Conservation (phyloP, 768 basidiomycete genomes). For the Harrya chromipes region DNA sequence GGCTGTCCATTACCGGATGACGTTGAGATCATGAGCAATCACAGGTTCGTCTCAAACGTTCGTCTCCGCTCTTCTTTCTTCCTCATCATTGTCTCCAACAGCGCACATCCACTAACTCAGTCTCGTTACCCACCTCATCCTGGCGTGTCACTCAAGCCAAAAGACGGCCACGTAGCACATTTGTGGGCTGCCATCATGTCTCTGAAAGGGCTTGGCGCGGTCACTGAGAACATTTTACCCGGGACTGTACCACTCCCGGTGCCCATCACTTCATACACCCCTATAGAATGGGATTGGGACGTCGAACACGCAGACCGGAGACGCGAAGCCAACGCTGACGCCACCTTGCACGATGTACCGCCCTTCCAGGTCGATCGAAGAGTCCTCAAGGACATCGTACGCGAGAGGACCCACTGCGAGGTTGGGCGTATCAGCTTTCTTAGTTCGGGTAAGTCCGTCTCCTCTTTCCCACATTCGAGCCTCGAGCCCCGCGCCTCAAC, state of each 20-base stretch:
- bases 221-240: not conserved
- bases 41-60: constrained; percentile 20
- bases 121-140: too few species aligned
- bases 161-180: constrained; percentile 6
- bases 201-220: not conserved
- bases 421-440: constrained; percentile 73
- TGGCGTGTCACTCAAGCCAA: constrained; percentile 1
- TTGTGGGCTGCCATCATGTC: constrained; percentile 11
- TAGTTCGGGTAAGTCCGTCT: constrained; percentile 55
- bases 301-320: constrained; percentile 68
- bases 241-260: constrained; percentile 23
- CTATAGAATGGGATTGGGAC: constrained; percentile 67
- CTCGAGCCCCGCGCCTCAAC: not conserved
- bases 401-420: constrained; percentile 61
- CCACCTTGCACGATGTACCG: constrained; percentile 53
- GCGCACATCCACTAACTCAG: not conserved
- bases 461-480: constrained; percentile 11
- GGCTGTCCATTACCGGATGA: constrained; percentile 15
- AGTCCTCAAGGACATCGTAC: constrained; percentile 72
- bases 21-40: constrained; percentile 7
- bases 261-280: constrained; percentile 3
- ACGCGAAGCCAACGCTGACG: constrained; percentile 61
- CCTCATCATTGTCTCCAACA: not conserved
- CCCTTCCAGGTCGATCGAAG: constrained; percentile 77
- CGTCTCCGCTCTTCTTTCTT: not conserved